Base-by-base conservation (phyloP, 768 basidiomycete genomes). In the Mycena indigotica region DNA sequence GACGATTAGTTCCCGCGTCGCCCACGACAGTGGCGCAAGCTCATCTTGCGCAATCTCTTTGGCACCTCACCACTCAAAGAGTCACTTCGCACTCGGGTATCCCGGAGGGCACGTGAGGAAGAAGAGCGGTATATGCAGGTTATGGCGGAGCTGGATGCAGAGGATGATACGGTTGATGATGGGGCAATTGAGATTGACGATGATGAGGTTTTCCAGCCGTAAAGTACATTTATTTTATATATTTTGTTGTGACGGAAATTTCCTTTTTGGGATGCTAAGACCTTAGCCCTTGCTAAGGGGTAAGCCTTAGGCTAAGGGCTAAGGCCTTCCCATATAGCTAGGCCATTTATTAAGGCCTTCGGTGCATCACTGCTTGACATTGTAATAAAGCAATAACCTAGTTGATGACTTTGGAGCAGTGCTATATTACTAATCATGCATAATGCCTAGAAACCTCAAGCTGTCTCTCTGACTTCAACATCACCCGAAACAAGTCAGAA, bases 21-120 rank as follows among this genome's bases (percentile, higher is more conserved):
- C 17, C 52, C 52, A 15, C 39, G 38, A 3, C 40, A 53, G 40
- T 53, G 52, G 51, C 17, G 24, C 32, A 17, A 21, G 16, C 19
- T 52, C 19, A 52, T 12, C 23, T 28, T 53, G 25, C 23, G n/a
- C 28, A 41, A 23, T 15, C 26, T 53, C n/a, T 53, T 53, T 23
- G 38, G 52, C 17, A 44, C 35, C 17, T 53, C 52, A 40, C 52
- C 52, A 17, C 52, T 21, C 38, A 53, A 53, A 40, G 52, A 53
- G 25, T 53, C 52, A 15, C 39, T 53, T 24, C 52, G 52, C 17
- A 53, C 52, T 23, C 52, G 25, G 25, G 28, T 53, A 29, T 53
- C 40, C 25, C 52, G 52, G 10, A 35, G 50, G 19, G 21, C 52
- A 15, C 24, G 23, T 24, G 52, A 52, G 51, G 35, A 52, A 28